These are phyloP conservation scores for Myriosclerotinia scirpicola DNA, from an alignment of 2,329 filamentous ascomycete genomes.

Conservation along the genomic window DNA sequence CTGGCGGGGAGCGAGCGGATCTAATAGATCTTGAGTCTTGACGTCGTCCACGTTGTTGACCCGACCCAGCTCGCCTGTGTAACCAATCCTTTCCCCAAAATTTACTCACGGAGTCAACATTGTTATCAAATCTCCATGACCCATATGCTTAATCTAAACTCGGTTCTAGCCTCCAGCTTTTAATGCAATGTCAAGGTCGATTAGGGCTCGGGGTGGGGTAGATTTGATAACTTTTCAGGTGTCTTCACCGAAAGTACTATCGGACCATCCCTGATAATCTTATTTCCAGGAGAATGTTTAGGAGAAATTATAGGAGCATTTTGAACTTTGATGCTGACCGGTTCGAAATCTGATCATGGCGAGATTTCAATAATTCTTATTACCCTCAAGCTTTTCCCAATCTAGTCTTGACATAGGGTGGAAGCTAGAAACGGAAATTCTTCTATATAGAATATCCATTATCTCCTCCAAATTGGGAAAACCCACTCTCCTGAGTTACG, in stretches of 20 bases:
- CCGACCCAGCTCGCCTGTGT: too few species aligned
- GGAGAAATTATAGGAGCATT: background rate
- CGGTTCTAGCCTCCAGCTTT: background rate
- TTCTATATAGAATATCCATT: background rate
- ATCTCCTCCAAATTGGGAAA: background rate
- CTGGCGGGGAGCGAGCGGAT: too few species aligned
- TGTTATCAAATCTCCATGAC: background rate
- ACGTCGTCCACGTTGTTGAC: too few species aligned
- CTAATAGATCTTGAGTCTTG: too few species aligned
- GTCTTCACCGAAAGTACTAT: constrained; percentile 3
- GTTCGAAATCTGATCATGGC: background rate
- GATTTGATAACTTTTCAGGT: background rate
- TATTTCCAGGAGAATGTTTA: background rate
- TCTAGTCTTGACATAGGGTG: background rate
- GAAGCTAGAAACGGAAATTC: background rate
- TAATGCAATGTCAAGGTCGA: background rate
- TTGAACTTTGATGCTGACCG: background rate
- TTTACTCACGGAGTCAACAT: background rate
- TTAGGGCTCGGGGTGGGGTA: background rate
- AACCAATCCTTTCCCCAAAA: too few species aligned
- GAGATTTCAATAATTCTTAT: background rate
- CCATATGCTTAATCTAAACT: constrained; percentile 5
- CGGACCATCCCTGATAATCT: background rate
- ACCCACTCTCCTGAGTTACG: background rate
- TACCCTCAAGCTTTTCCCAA: background rate